A percentile compares a stretch with the other conserved stretches of the same genome.
Conservation (phyloP, 1,284 basidiomycete genomes). For the Leucoagaricus sp. region DNA sequence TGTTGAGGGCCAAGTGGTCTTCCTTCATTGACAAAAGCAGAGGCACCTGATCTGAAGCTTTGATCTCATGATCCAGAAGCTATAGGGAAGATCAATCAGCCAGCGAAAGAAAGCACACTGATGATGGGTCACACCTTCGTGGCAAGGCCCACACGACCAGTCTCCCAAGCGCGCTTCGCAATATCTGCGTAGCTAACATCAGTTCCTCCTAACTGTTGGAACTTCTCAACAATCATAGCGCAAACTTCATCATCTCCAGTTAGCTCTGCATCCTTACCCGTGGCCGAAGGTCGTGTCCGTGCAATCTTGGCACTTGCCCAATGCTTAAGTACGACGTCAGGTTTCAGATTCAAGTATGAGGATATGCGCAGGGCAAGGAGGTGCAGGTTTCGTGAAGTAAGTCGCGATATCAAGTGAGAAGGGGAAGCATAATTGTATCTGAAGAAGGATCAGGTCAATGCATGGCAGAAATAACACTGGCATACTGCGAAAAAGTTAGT, state of each 20-base stretch:
- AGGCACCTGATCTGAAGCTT: conserved; percentile 92
- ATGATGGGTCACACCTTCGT: conserved; percentile 65
- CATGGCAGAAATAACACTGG: background rate
- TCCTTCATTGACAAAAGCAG: conserved; percentile 94
- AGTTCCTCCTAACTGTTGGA: conserved; percentile 68
- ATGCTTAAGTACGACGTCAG: conserved; percentile 89
- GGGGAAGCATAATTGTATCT: conserved; percentile 83
- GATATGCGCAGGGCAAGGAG: conserved; percentile 93
- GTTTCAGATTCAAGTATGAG: conserved; percentile 78
- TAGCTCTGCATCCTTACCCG: conserved; percentile 54
- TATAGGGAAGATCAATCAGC: conserved; percentile 32
- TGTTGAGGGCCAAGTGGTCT: conserved; percentile 84
- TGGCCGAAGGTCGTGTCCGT: conserved; percentile 60
- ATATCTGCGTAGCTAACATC: conserved; percentile 94
- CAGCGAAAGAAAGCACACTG: background rate
- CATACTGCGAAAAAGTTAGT: conserved; percentile 86
- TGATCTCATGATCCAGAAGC: conserved; percentile 91
- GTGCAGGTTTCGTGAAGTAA: conserved; percentile 89
- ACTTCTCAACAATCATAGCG: conserved; percentile 84
- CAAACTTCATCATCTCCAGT: conserved; percentile 81
- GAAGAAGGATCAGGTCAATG: background rate
- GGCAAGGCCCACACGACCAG: conserved; percentile 82
- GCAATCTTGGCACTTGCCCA: conserved; percentile 95
- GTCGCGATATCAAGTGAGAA: conserved; percentile 76
- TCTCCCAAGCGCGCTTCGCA: conserved; percentile 92